A percentile compares a stretch with the other conserved stretches of the same genome.
Evolutionary conservation across 1,284 basidiomycete genomes (phyloP).

Genomic region (Microbotryum scabiosae): DNA sequence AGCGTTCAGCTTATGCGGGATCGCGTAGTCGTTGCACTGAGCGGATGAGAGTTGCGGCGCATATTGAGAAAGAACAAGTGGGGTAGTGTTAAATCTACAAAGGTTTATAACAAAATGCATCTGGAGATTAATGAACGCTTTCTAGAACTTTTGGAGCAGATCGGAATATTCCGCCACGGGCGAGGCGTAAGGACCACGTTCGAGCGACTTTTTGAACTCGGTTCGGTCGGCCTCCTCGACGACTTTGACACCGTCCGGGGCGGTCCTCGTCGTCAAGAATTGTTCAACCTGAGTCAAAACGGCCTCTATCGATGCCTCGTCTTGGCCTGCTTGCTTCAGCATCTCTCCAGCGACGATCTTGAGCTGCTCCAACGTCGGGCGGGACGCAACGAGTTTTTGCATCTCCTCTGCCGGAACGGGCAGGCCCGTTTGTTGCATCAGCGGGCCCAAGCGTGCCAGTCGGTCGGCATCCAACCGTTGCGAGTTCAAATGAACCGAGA

Average conservation of each 20-base stretch:
- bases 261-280: not conserved
- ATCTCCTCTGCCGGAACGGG: slow-evolving; percentile 49
- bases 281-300: slow-evolving; percentile 3
- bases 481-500: slow-evolving; percentile 71
- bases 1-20: too few relatives aligned
- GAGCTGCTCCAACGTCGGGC: slow-evolving; percentile 50
- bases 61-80: too few relatives aligned
- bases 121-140: too few relatives aligned
- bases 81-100: too few relatives aligned
- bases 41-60: too few relatives aligned
- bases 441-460: slow-evolving; percentile 56
- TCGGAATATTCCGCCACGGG: too few relatives aligned
- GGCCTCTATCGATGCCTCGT: slow-evolving; percentile 31
- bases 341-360: slow-evolving; percentile 54
- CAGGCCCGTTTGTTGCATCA: slow-evolving; percentile 53
- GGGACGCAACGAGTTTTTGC: slow-evolving; percentile 45
- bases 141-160: too few relatives aligned
- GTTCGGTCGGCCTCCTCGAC: slow-evolving; percentile 6
- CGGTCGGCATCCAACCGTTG: slow-evolving; percentile 45
- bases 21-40: too few relatives aligned
- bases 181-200: too few relatives aligned
- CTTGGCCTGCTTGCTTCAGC: slow-evolving; percentile 39
- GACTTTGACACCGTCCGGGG: slow-evolving; percentile 10
- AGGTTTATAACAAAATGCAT: too few relatives aligned
- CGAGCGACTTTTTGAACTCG: too few relatives aligned